phyloP scores from a whole-genome alignment of 805 yeast genomes.

The Lachancea mirantina region DNA sequence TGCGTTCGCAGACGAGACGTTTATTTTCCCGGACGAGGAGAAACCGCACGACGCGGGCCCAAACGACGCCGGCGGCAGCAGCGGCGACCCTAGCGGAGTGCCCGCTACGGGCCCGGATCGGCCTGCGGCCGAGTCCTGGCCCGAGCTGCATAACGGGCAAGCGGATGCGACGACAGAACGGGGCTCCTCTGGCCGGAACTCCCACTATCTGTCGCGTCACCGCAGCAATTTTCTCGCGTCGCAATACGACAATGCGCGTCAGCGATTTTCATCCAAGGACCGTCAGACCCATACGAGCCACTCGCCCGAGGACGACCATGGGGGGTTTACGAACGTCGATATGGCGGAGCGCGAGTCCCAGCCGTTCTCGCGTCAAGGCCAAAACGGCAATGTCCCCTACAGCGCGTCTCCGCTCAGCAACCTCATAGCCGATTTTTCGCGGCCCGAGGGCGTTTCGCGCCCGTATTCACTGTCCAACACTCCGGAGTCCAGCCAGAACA shows the following conservation, averaged over 20 bases:
- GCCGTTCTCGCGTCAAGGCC: constrained; percentile 6
- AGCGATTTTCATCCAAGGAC: constrained; percentile 23
- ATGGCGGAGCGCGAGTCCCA: constrained; percentile 7
- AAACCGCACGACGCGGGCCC: constrained; percentile 38
- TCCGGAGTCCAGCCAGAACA: neutral
- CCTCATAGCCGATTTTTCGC: constrained; percentile 11
- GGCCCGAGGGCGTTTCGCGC: constrained; percentile 5
- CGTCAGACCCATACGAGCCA: constrained; percentile 3
- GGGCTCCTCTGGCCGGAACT: constrained; percentile 2
- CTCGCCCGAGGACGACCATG: constrained; percentile 18
- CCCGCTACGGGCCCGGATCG: constrained; percentile 1
- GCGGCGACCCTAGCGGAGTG: constrained; percentile 11
- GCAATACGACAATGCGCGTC: constrained; percentile 28
- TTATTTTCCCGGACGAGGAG: constrained; percentile 76
- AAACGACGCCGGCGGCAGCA: constrained; percentile 15
- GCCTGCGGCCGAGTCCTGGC: constrained; percentile 1
- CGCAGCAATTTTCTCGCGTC: constrained; percentile 26
- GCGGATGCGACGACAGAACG: constrained; percentile 6
- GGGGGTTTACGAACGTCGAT: constrained; percentile 20
- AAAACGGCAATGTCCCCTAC: constrained; percentile 12
- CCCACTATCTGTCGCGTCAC: constrained; percentile 26
- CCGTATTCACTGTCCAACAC: constrained; percentile 6
- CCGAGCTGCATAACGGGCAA: constrained; percentile 1
- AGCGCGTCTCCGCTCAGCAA: constrained; percentile 18
- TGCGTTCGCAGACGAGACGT: constrained; percentile 77